Evolutionary conservation across 2,329 filamentous ascomycete species (phyloP).

Genomic region (Alternaria gansuensis): DNA sequence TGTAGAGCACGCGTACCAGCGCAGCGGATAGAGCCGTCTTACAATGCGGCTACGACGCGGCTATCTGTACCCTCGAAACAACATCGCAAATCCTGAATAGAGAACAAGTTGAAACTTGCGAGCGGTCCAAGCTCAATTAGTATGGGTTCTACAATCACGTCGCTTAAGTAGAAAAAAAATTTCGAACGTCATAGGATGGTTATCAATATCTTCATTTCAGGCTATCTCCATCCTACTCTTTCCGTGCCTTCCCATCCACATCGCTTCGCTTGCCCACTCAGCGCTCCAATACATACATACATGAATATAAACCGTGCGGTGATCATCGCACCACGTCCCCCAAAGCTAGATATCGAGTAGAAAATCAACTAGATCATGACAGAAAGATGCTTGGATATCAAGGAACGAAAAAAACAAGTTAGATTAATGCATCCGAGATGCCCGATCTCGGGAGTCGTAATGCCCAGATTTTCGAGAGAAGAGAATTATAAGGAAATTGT

Average conservation of each 20-base stretch:
- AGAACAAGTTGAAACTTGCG: background rate
- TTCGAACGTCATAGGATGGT: background rate
- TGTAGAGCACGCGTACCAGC: background rate
- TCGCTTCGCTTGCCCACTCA: slow-evolving; percentile 5
- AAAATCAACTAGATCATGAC: slow-evolving; percentile 5
- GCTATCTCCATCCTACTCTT: background rate
- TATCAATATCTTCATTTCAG: slow-evolving; percentile 11
- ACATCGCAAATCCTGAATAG: background rate
- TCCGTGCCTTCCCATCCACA: background rate
- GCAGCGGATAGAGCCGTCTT: background rate
- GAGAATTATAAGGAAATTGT: slow-evolving; percentile 11
- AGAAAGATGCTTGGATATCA: slow-evolving; percentile 15
- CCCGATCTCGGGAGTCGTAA: slow-evolving; percentile 15
- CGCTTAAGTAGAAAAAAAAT: background rate
- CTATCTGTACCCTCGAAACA: slow-evolving; percentile 1
- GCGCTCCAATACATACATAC: slow-evolving; percentile 18
- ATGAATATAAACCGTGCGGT: slow-evolving; percentile 13
- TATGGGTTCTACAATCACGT: background rate
- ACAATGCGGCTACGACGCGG: background rate
- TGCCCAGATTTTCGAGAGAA: slow-evolving; percentile 14
- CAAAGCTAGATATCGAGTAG: slow-evolving; percentile 13
- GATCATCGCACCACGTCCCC: slow-evolving; percentile 14
- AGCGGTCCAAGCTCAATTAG: background rate
- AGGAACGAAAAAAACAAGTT: slow-evolving; percentile 6
- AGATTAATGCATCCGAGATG: slow-evolving; percentile 19